Evolutionary conservation across 805 yeast species (phyloP).

Genomic region (Priceomyces fermenticarens): DNA sequence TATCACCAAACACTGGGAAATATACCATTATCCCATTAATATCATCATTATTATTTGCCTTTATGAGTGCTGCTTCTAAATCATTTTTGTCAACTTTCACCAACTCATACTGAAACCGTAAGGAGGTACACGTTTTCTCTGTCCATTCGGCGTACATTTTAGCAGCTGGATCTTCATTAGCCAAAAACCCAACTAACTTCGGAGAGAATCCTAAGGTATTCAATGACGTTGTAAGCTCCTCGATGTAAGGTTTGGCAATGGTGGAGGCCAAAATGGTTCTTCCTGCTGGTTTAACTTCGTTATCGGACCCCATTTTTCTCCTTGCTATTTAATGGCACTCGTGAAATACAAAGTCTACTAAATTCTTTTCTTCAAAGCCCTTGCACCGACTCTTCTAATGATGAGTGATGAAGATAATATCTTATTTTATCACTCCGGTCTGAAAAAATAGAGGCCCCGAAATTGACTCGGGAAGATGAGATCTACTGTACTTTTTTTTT

Average conservation of each 20-base stretch:
- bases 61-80: slow-evolving; percentile 76
- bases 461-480: slow-evolving; percentile 5
- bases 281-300: slow-evolving; percentile 48
- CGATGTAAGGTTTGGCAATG: slow-evolving; percentile 77
- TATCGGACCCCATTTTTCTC: too few relatives aligned
- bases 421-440: neutral
- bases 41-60: slow-evolving; percentile 71
- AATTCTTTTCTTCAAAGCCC: too few relatives aligned
- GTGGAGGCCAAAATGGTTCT: slow-evolving; percentile 83
- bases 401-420: too few relatives aligned
- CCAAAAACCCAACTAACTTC: slow-evolving; percentile 83
- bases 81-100: slow-evolving; percentile 73
- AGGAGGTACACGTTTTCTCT: slow-evolving; percentile 77
- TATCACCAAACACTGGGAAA: slow-evolving; percentile 94
- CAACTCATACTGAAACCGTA: slow-evolving; percentile 84
- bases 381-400: too few relatives aligned
- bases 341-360: too few relatives aligned
- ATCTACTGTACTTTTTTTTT: neutral
- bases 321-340: too few relatives aligned
- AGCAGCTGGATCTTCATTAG: slow-evolving; percentile 94
- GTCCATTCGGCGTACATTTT: slow-evolving; percentile 96
- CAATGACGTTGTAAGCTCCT: slow-evolving; percentile 66
- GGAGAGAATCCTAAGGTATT: slow-evolving; percentile 56
- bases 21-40: slow-evolving; percentile 95
- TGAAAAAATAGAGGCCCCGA: slow-evolving; percentile 2